Conservation (phyloP, 208 protist species). For the Herpetomonas samuelpessoai region DNA sequence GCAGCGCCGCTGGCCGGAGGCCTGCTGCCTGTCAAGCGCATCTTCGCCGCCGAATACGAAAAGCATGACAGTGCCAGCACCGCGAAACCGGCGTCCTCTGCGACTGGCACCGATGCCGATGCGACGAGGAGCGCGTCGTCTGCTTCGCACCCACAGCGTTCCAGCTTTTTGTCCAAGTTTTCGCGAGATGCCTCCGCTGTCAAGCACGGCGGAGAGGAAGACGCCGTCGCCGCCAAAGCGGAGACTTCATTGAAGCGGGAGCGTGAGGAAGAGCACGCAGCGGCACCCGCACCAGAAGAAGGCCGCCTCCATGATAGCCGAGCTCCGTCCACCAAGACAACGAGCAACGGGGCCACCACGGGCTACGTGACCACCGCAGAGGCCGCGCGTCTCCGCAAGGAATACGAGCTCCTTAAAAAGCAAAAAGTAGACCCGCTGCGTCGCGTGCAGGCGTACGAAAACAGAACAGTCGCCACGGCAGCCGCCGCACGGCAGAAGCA, state of each 20-base stretch:
- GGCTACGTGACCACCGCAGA: conserved; percentile 58
- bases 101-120: background rate
- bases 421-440: conserved; percentile 60
- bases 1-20: conserved; percentile 31
- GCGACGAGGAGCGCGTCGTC: conserved; percentile 15
- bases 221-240: background rate
- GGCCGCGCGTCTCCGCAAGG: conserved; percentile 47
- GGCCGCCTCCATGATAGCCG: no score
- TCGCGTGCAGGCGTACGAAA: conserved; percentile 54
- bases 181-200: background rate
- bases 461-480: conserved; percentile 56
- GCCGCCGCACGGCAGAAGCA: conserved; percentile 38
- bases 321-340: background rate
- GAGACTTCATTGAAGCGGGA: background rate
- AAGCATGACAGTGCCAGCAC: conserved; percentile 7
- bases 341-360: background rate
- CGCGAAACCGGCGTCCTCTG: background rate
- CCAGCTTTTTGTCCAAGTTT: background rate
- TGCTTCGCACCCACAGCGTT: background rate
- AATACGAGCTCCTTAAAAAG: conserved; percentile 68
- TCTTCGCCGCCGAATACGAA: conserved; percentile 61
- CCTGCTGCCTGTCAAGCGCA: conserved; percentile 52
- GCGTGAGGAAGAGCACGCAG: no score
- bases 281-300: no score
- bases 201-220: conserved; percentile 18